Percentiles rank a stretch among this genome's conserved stretches.
Evolutionary conservation across 106 monocot genomes (phyloP).

Genomic region (Apostasia shenzhenica): DNA sequence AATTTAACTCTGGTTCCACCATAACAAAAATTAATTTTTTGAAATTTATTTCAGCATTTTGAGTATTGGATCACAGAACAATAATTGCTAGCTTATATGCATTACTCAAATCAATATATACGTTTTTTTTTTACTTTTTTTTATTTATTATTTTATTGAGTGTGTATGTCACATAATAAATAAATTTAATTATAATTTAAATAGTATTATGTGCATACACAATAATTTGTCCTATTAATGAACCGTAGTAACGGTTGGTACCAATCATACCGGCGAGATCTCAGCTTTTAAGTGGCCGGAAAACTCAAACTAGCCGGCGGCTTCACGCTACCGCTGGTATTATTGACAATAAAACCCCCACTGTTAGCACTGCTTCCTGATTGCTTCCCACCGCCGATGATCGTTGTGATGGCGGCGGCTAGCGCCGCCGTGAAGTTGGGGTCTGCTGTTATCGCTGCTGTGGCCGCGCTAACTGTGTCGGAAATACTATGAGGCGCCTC

Average conservation of each 20-base stretch:
- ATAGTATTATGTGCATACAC: too few relatives aligned
- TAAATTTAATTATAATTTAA: not conserved
- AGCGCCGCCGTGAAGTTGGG: constrained; percentile 20
- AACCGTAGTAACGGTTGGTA: too few relatives aligned
- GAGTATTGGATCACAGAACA: too few relatives aligned
- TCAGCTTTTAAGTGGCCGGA: not conserved
- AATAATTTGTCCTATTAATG: too few relatives aligned
- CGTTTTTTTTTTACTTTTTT: too few relatives aligned
- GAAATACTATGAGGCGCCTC: not conserved
- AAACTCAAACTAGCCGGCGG: not conserved
- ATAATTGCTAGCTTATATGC: too few relatives aligned
- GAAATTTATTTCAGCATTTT: not conserved
- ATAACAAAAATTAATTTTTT: not conserved
- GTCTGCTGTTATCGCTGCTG: constrained; percentile 16
- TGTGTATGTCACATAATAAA: constrained; percentile 5
- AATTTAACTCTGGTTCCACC: too few relatives aligned
- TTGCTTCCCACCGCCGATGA: constrained; percentile 11
- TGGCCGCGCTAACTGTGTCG: constrained; percentile 16
- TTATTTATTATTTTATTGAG: not conserved
- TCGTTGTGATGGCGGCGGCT: constrained; percentile 11
- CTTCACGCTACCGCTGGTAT: not conserved
- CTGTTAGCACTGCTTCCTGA: not conserved
- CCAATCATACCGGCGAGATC: not conserved
- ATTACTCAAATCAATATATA: too few relatives aligned
- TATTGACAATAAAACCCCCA: not conserved